Percentiles rank a stretch among this genome's conserved stretches.
Evolutionary conservation across 768 basidiomycete genomes (phyloP).

Genomic region (Lactarius hatsudake): DNA sequence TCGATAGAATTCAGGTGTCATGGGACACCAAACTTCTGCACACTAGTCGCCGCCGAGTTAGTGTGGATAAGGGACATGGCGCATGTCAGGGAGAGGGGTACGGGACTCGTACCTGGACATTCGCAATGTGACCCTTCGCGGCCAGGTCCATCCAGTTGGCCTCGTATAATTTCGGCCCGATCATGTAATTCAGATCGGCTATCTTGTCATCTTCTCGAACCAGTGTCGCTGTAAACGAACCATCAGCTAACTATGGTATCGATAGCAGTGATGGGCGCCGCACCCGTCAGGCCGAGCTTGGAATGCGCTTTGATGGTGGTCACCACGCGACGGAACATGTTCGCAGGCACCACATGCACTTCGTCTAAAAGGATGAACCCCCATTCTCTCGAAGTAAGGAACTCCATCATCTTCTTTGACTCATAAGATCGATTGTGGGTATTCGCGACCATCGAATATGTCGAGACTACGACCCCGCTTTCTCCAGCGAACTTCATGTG

Average conservation of each 20-base stretch:
- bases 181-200: constrained; percentile 97
- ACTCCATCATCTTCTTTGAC: constrained; percentile 99
- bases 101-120: constrained; percentile 79
- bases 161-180: constrained; percentile 98
- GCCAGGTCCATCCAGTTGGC: constrained; percentile 99
- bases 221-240: constrained; percentile 68
- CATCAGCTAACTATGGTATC: constrained; percentile 10
- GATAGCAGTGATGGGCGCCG: constrained; percentile 28
- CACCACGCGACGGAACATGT: constrained; percentile 97
- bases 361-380: constrained; percentile 97
- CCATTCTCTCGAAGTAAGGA: constrained; percentile 97
- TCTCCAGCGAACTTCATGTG: constrained; percentile 83
- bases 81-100: constrained; percentile 8
- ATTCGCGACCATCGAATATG: constrained; percentile 99
- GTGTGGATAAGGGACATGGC: constrained; percentile 13
- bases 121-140: constrained; percentile 98
- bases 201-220: constrained; percentile 99
- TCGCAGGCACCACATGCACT: constrained; percentile 98
- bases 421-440: constrained; percentile 98
- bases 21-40: constrained; percentile 99
- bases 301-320: constrained; percentile 99
- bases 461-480: constrained; percentile 97
- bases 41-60: constrained; percentile 52
- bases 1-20: constrained; percentile 99
- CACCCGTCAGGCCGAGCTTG: constrained; percentile 94